phyloP scores from a whole-genome alignment of 768 basidiomycete genomes.

The Podaxis mareebaensis region DNA sequence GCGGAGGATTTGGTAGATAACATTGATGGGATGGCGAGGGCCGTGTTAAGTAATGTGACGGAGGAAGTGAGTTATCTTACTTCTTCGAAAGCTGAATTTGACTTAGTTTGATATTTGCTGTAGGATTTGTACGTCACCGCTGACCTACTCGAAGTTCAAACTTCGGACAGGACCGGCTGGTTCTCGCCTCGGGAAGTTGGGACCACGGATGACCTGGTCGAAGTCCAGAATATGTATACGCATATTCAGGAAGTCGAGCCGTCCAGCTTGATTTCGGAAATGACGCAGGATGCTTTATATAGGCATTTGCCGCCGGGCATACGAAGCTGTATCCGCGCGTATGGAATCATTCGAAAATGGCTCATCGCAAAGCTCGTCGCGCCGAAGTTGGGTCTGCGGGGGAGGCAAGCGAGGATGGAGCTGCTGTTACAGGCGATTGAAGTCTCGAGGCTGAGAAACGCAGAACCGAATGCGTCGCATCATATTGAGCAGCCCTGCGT shows the following conservation, averaged over 20 bases:
- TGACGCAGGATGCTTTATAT: conserved; percentile 68
- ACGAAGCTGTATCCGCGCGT: conserved; percentile 76
- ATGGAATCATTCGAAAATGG: conserved; percentile 79
- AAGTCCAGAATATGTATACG: conserved; percentile 78
- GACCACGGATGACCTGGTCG: conserved; percentile 59
- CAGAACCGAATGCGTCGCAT: conserved; percentile 36
- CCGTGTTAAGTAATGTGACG: conserved; percentile 74
- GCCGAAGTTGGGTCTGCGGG: conserved; percentile 60
- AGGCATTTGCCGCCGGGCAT: conserved; percentile 74
- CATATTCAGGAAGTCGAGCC: conserved; percentile 73
- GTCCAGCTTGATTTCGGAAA: conserved; percentile 70
- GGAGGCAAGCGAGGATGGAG: conserved; percentile 74
- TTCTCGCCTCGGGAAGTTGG: conserved; percentile 60
- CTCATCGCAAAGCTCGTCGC: conserved; percentile 67
- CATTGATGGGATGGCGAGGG: conserved; percentile 73
- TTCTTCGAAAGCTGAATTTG: conserved; percentile 8
- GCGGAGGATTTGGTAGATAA: conserved; percentile 77
- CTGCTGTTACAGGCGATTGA: conserved; percentile 71
- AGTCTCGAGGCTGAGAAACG: conserved; percentile 63
- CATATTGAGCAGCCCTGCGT: conserved; percentile 61
- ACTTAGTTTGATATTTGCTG: neutral
- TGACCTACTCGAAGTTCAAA: conserved; percentile 81
- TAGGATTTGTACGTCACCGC: conserved; percentile 79
- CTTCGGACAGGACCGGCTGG: conserved; percentile 79
- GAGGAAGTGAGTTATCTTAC: conserved; percentile 57